phyloP scores from a whole-genome alignment of 2,329 filamentous ascomycete species.

The Emergomyces africanus region DNA sequence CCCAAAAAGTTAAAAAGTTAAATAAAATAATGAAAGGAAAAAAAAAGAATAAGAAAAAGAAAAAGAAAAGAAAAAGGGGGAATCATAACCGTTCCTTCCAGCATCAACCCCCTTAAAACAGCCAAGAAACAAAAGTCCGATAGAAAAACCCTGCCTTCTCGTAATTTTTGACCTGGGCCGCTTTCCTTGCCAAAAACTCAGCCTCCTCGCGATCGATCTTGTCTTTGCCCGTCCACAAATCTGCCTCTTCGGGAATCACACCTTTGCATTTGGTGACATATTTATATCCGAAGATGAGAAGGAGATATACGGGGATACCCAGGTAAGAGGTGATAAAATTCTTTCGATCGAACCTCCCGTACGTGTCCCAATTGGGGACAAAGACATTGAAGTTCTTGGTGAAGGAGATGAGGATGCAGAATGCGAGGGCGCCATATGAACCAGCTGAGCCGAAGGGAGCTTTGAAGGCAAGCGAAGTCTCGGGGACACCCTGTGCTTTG shows the following conservation, averaged over 20 bases:
- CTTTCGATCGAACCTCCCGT: conserved; percentile 41
- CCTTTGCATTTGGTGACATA: conserved; percentile 11
- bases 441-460: conserved; percentile 39
- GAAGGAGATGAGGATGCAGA: conserved; percentile 51
- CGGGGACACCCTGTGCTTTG: conserved; percentile 24
- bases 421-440: conserved; percentile 49
- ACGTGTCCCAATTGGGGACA: conserved; percentile 37
- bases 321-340: conserved; percentile 38
- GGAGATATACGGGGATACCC: conserved; percentile 28
- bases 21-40: too few relatives aligned
- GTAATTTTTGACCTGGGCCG: conserved; percentile 53
- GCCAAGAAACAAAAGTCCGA: conserved; percentile 45
- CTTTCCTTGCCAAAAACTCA: conserved; percentile 58
- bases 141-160: conserved; percentile 41
- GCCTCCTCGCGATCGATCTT: conserved; percentile 44
- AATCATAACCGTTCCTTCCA: neutral
- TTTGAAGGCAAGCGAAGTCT: conserved; percentile 28
- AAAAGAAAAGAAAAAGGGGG: too few relatives aligned
- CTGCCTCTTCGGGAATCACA: conserved; percentile 12
- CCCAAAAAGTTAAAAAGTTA: too few relatives aligned
- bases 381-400: conserved; percentile 72
- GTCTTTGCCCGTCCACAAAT: conserved; percentile 17
- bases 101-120: conserved; percentile 36
- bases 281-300: conserved; percentile 23
- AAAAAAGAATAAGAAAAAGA: too few relatives aligned